These are phyloP conservation scores for Austroboletus eburneus DNA, from an alignment of 768 basidiomycete species.

Conservation along the genomic window DNA sequence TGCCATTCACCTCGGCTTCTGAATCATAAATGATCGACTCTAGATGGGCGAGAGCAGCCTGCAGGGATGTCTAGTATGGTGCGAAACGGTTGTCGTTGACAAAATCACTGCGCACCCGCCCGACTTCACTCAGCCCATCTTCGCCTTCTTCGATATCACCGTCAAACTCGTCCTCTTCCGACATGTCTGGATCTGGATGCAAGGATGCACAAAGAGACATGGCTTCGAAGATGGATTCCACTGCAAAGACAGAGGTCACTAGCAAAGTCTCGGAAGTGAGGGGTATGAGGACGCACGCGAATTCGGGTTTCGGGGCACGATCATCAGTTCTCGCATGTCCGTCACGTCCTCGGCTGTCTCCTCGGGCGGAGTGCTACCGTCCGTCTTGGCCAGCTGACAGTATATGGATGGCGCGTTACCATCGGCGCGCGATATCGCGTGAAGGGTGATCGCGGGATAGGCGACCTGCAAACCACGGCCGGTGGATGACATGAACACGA, in stretches of 20 bases:
- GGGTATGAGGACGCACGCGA: constrained; percentile 49
- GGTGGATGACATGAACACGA: constrained; percentile 70
- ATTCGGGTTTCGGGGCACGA: constrained; percentile 56
- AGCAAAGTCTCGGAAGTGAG: constrained; percentile 1
- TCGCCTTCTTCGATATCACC: constrained; percentile 50
- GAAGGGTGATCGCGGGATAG: constrained; percentile 89
- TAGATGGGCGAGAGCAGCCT: constrained; percentile 81
- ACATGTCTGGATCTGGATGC: constrained; percentile 61
- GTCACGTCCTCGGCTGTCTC: constrained; percentile 34
- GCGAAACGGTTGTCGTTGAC: constrained; percentile 69
- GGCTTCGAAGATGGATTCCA: constrained; percentile 83
- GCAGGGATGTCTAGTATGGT: constrained; percentile 70
- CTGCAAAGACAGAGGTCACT: constrained; percentile 34
- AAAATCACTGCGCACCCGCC: constrained; percentile 93
- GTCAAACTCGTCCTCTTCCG: constrained; percentile 45
- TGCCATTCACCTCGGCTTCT: constrained; percentile 14
- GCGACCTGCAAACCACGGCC: constrained; percentile 78
- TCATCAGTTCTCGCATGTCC: constrained; percentile 76
- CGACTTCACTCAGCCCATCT: constrained; percentile 80
- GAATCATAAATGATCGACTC: constrained; percentile 77
- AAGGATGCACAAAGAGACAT: constrained; percentile 81
- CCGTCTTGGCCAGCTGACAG: constrained; percentile 87
- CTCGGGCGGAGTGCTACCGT: constrained; percentile 30
- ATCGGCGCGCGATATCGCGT: constrained; percentile 80
- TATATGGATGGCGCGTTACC: constrained; percentile 66